Conservation (phyloP, 495 filamentous ascomycete species). For the Penicillium waksmanii region DNA sequence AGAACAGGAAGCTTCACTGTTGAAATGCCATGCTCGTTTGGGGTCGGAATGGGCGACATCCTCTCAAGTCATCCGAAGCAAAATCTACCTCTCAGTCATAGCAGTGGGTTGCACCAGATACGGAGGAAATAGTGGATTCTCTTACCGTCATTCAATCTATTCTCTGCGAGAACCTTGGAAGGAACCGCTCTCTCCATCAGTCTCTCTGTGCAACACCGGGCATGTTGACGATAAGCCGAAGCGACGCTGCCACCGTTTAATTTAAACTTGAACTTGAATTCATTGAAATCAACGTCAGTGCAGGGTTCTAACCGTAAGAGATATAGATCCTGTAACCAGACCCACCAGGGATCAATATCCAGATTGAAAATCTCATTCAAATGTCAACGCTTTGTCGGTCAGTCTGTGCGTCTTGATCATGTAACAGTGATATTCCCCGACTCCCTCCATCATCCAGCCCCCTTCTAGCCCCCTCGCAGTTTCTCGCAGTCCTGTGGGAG, state of each 20-base stretch:
- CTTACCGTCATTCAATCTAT: no score
- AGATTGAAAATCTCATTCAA: neutral
- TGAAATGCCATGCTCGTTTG: no score
- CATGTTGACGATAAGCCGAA: neutral
- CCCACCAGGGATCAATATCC: neutral
- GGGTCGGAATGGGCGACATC: no score
- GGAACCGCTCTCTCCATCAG: no score
- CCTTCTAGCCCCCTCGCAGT: neutral
- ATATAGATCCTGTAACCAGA: neutral
- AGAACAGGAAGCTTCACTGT: no score
- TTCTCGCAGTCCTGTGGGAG: neutral
- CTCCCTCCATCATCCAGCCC: neutral
- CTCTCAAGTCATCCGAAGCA: no score
- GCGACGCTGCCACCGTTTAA: neutral
- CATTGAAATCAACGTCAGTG: neutral
- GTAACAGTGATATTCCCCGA: neutral
- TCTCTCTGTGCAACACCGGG: no score
- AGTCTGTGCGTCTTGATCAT: slow-evolving; percentile 1
- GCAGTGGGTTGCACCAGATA: no score
- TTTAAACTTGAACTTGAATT: neutral
- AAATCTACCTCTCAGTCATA: no score
- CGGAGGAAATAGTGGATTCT: no score
- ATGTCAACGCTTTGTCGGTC: neutral
- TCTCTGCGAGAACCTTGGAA: no score
- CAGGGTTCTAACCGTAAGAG: neutral